phyloP scores from a whole-genome alignment of 2,329 filamentous ascomycete genomes.

The Cordyceps militaris region DNA sequence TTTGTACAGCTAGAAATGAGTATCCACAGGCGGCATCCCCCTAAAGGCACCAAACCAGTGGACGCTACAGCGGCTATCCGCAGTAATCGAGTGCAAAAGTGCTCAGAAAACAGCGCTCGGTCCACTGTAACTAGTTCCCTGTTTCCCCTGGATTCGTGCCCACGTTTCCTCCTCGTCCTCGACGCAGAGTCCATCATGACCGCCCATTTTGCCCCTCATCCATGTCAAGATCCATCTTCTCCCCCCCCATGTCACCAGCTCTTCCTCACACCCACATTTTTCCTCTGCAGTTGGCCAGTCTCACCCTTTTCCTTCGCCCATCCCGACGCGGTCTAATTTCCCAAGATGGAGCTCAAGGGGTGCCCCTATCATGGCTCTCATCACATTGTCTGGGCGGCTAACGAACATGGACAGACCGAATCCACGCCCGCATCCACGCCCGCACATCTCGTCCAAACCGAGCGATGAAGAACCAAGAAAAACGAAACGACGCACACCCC shows the following conservation, averaged over 20 bases:
- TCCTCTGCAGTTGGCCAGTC: too few species aligned
- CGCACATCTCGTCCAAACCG: background rate
- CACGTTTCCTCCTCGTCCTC: background rate
- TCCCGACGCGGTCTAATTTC: constrained; percentile 18
- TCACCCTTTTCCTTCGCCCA: background rate
- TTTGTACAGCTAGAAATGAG: background rate
- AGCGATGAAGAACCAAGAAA: background rate
- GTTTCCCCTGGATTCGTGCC: constrained; percentile 10
- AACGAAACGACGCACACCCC: background rate
- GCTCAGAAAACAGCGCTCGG: background rate
- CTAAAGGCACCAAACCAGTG: too few species aligned
- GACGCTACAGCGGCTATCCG: background rate
- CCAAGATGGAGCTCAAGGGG: constrained; percentile 15
- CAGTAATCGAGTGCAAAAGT: too few species aligned
- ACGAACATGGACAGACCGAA: background rate
- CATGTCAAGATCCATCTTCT: background rate
- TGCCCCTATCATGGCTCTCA: constrained; percentile 4
- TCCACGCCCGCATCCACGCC: background rate
- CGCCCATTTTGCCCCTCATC: too few species aligned
- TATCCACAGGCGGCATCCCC: background rate
- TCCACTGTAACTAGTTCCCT: background rate
- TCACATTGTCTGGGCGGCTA: background rate
- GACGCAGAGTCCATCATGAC: background rate
- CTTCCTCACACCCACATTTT: background rate
- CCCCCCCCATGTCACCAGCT: background rate